Conservation (phyloP, 2,329 filamentous ascomycete genomes). For the Sporothrix variecibatus region DNA sequence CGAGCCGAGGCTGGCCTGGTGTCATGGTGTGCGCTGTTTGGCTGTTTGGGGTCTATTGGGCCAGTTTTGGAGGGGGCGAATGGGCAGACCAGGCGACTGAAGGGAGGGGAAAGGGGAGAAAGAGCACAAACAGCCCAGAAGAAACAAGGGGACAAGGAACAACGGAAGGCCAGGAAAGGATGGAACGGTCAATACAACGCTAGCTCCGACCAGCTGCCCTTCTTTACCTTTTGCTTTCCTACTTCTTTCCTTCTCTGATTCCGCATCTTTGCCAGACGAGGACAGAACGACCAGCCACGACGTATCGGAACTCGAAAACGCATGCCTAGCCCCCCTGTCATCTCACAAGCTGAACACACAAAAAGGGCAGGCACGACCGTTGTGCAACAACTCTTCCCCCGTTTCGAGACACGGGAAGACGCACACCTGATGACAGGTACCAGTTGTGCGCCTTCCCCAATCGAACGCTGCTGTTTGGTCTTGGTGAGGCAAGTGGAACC, state of each 20-base stretch:
- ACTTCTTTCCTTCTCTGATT: background rate
- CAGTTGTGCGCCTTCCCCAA: background rate
- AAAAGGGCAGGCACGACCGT: conserved; percentile 2
- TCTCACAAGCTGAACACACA: background rate
- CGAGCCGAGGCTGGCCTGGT: conserved; percentile 13
- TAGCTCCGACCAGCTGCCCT: background rate
- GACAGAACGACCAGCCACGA: background rate
- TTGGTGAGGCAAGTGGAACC: background rate
- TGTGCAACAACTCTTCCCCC: background rate
- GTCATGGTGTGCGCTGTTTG: background rate
- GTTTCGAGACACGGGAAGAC: background rate
- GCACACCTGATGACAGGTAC: background rate
- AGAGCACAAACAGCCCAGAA: background rate
- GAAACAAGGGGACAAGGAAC: background rate
- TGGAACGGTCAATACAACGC: background rate
- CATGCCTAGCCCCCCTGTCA: background rate
- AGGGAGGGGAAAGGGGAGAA: background rate
- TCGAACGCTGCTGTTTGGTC: background rate
- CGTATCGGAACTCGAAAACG: background rate
- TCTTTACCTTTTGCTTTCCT: background rate
- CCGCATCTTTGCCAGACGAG: background rate
- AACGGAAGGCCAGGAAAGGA: background rate
- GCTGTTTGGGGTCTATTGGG: background rate
- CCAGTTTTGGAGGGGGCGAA: background rate
- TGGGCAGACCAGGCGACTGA: background rate